A percentile compares a stretch with the other conserved stretches of the same genome.
Evolutionary conservation across 164 flowering plant genomes (phyloP).

Genomic region (Magnolia officinalis): DNA sequence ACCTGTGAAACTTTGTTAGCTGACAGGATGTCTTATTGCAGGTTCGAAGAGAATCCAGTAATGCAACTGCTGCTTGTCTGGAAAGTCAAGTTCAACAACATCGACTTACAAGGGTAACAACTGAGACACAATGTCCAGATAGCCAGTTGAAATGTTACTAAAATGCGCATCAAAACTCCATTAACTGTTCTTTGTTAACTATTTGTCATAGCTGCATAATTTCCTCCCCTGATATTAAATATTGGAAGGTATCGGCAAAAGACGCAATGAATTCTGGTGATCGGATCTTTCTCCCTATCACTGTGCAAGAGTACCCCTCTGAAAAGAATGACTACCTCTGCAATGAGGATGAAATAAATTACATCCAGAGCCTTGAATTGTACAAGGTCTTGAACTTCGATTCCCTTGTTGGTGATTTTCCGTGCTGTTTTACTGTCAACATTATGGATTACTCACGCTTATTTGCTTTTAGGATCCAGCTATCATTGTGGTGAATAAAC

Average conservation of each 20-base stretch:
- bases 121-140: background rate
- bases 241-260: slow-evolving; percentile 73
- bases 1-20: background rate
- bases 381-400: slow-evolving; percentile 53
- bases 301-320: slow-evolving; percentile 41
- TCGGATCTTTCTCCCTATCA: slow-evolving; percentile 64
- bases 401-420: slow-evolving; percentile 9
- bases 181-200: background rate
- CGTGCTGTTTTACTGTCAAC: slow-evolving; percentile 5
- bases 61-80: slow-evolving; percentile 7
- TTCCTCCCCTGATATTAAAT: slow-evolving; percentile 2
- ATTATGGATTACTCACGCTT: slow-evolving; percentile 2
- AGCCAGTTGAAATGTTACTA: too few relatives aligned
- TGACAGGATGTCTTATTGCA: slow-evolving; percentile 17
- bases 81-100: slow-evolving; percentile 23
- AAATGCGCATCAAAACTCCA: background rate
- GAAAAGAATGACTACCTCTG: slow-evolving; percentile 29
- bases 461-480: slow-evolving; percentile 62
- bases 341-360: slow-evolving; percentile 55
- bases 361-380: slow-evolving; percentile 61
- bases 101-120: slow-evolving; percentile 57
- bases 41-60: slow-evolving; percentile 62
- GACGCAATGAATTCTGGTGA: slow-evolving; percentile 68
- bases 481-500: slow-evolving; percentile 81
- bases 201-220: background rate